Conservation (phyloP, 2,329 filamentous ascomycete species). For the Scytalidium sp. region DNA sequence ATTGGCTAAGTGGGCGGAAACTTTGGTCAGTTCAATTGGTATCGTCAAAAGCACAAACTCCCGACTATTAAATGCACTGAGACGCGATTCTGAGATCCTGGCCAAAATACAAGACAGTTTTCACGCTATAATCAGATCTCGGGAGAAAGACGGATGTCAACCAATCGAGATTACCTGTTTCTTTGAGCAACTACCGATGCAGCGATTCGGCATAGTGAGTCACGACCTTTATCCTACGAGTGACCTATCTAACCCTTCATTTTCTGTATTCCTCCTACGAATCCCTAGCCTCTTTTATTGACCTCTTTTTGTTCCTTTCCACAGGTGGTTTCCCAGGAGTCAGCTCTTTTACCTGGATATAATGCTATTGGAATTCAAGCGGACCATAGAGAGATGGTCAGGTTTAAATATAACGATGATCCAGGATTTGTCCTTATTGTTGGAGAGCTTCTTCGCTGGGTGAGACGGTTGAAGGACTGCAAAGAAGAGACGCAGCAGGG, state of each 20-base stretch:
- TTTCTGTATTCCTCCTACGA: too few species aligned
- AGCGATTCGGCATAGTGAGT: slow-evolving; percentile 14
- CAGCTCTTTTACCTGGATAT: slow-evolving; percentile 28
- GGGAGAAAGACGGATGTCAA: slow-evolving; percentile 13
- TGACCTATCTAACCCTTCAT: too few species aligned
- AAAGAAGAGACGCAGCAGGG: too few species aligned
- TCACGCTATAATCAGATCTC: slow-evolving; percentile 21
- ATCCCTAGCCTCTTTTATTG: too few species aligned
- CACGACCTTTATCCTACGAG: too few species aligned
- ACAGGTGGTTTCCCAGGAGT: slow-evolving; percentile 26
- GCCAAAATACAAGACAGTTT: slow-evolving; percentile 23
- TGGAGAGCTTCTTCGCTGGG: slow-evolving; percentile 6
- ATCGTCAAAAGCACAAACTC: slow-evolving; percentile 27
- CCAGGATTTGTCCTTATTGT: slow-evolving; percentile 6
- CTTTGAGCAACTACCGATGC: slow-evolving; percentile 31
- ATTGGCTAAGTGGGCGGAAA: slow-evolving; percentile 31
- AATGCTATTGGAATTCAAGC: slow-evolving; percentile 24
- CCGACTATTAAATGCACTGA: slow-evolving; percentile 24
- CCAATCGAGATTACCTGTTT: slow-evolving; percentile 30
- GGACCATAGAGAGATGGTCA: slow-evolving; percentile 32
- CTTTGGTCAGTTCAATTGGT: slow-evolving; percentile 17
- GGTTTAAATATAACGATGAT: slow-evolving; percentile 17
- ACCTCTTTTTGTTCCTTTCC: too few species aligned
- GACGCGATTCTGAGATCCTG: slow-evolving; percentile 24
- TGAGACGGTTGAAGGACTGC: too few species aligned